Base-by-base conservation (phyloP, 805 yeast genomes). In the Candida pini region DNA sequence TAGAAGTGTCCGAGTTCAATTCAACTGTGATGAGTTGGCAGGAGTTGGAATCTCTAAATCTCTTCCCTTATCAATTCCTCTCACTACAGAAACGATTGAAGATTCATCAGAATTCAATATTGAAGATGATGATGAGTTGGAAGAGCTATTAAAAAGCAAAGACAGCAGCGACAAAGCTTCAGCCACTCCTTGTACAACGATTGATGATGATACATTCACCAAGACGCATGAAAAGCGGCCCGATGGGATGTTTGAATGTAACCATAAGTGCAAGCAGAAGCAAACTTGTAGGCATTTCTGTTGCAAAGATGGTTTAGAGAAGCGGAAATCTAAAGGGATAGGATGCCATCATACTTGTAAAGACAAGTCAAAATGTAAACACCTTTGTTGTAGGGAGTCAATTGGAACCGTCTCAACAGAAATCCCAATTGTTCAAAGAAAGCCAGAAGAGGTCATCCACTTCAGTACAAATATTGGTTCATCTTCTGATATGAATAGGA, bases 211-310 rank as follows among this genome's bases (percentile, higher is more conserved):
- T n/a, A n/a, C n/a, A n/a, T n/a, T n/a, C n/a, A n/a, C n/a, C n/a
- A n/a, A n/a, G n/a, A 24, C 30, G 9, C 31, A 59, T 31, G 37
- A 32, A 15, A 26, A 37, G 16, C 20, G 47, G 22, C 14, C 45
- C 6, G 56, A 61, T 36, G 68, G 64, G 3, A 33, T 18, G 12
- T 20, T 1, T 29, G 58, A 56, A 26, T 71, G 76, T 37, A 50
- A 58, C 26, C 76, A 71, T 42, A 31, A 49, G 4, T 71, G 76
- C 40, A 67, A 60, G 31, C 61, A 62, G 42, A 51, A 49, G 28
- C 19, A n/a, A 2, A 51, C 43, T 1, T 71, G 76, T 35, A 60
- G 74, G 9, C 76, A 71, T 44, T 32, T 64, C 4, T 71, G 76
- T 33, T 71, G 77, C 38, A 60, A 64, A 26, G 69, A 66, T 24